phyloP scores from a whole-genome alignment of 306 rosid genomes.

The Luffa acutangula region DNA sequence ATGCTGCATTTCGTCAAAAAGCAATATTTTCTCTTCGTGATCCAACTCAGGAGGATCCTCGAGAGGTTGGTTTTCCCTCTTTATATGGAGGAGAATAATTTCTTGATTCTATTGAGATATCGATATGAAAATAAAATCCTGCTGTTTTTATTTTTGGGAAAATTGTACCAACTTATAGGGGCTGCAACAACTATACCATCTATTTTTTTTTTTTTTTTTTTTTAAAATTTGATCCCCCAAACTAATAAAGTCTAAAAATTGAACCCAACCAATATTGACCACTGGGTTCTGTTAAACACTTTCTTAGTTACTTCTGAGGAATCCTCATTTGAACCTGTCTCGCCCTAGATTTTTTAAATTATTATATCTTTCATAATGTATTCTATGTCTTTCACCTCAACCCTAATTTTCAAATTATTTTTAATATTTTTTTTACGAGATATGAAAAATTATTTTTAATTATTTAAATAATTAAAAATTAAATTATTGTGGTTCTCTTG shows the following conservation, averaged over 20 bases:
- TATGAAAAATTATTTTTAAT: neutral
- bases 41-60: slow-evolving; percentile 96
- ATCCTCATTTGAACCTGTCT: neutral
- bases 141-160: neutral
- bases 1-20: slow-evolving; percentile 89
- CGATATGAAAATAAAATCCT: slow-evolving; percentile 3
- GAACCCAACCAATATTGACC: neutral
- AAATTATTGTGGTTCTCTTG: too few relatives aligned
- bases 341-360: neutral
- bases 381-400: neutral
- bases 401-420: neutral
- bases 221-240: neutral
- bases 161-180: neutral
- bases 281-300: neutral
- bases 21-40: slow-evolving; percentile 85
- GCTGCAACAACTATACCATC: neutral
- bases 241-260: neutral
- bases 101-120: slow-evolving; percentile 12
- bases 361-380: neutral
- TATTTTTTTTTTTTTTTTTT: neutral
- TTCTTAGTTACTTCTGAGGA: neutral
- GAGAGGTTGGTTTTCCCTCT: slow-evolving; percentile 52
- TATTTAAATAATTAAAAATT: neutral
- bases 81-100: neutral
- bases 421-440: neutral